Evolutionary conservation across 164 flowering plant species (phyloP).

Genomic region (Buxus sempervirens): DNA sequence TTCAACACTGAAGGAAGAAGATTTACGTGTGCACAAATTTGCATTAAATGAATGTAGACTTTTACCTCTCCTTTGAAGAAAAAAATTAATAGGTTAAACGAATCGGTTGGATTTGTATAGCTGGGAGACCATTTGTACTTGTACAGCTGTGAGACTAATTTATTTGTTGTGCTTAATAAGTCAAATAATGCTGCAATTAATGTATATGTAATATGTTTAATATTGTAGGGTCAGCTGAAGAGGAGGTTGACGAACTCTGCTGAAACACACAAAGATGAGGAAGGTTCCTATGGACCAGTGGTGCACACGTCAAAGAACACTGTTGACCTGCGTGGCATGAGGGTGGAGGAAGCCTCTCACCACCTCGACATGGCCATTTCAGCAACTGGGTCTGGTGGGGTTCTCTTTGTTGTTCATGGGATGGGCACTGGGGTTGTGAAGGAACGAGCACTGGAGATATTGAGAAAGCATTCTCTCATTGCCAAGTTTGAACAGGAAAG

Average conservation of each 20-base stretch:
- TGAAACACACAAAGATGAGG: slow-evolving; percentile 21
- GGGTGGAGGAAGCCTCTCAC: slow-evolving; percentile 72
- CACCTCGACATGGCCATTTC: slow-evolving; percentile 56
- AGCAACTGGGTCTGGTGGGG: slow-evolving; percentile 36
- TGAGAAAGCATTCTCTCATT: slow-evolving; percentile 62
- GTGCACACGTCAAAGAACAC: slow-evolving; percentile 84
- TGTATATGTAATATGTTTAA: slow-evolving; percentile 1
- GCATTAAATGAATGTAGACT: neutral
- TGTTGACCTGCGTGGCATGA: slow-evolving; percentile 82
- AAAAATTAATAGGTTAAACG: neutral
- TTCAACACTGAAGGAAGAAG: too few species aligned
- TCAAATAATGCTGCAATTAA: neutral
- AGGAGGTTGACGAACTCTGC: slow-evolving; percentile 18
- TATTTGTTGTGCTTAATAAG: neutral
- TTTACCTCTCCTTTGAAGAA: neutral
- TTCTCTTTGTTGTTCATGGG: slow-evolving; percentile 77
- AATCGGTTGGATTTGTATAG: neutral
- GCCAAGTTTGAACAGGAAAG: slow-evolving; percentile 75
- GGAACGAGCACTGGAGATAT: slow-evolving; percentile 54
- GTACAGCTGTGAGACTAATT: too few species aligned
- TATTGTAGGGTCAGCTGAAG: slow-evolving; percentile 28
- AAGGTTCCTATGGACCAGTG: slow-evolving; percentile 44
- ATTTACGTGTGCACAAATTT: too few species aligned
- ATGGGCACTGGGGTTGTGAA: slow-evolving; percentile 85
- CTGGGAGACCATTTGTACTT: neutral